Conservation (phyloP, 345 rosid genomes). For the Diplotaxis tenuifolia region DNA sequence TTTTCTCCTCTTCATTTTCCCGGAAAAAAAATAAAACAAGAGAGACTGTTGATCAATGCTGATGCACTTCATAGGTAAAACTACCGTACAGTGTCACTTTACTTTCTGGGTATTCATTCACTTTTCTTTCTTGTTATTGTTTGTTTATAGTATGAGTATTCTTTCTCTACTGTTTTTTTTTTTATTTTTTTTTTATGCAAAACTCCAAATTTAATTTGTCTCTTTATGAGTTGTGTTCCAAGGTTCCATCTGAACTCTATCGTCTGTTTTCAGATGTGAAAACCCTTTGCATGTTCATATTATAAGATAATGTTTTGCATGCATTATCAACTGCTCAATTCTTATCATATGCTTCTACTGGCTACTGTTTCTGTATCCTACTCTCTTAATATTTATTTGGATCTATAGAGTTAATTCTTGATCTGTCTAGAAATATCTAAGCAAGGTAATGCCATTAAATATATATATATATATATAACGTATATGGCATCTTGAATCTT, state of each 20-base stretch:
- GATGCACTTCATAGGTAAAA: slow-evolving; percentile 8
- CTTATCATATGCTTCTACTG: not conserved
- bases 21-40: not conserved
- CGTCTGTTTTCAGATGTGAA: slow-evolving; percentile 16
- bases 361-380: not conserved
- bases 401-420: not conserved
- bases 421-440: not conserved
- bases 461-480: not conserved
- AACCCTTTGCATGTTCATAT: slow-evolving; percentile 12
- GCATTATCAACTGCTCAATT: not conserved
- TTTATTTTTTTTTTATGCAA: not conserved
- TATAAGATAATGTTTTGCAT: slow-evolving; percentile 5
- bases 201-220: not conserved
- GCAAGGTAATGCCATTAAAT: not conserved
- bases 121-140: not conserved
- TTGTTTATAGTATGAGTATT: not conserved
- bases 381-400: not conserved
- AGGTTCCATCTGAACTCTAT: not conserved
- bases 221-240: not conserved
- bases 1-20: not conserved
- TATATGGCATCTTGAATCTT: not conserved
- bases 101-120: not conserved
- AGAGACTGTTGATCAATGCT: not conserved
- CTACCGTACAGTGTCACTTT: too few species aligned
- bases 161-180: not conserved